Conservation (phyloP, 2,329 filamentous ascomycete genomes). For the Hypoxylon sp. region DNA sequence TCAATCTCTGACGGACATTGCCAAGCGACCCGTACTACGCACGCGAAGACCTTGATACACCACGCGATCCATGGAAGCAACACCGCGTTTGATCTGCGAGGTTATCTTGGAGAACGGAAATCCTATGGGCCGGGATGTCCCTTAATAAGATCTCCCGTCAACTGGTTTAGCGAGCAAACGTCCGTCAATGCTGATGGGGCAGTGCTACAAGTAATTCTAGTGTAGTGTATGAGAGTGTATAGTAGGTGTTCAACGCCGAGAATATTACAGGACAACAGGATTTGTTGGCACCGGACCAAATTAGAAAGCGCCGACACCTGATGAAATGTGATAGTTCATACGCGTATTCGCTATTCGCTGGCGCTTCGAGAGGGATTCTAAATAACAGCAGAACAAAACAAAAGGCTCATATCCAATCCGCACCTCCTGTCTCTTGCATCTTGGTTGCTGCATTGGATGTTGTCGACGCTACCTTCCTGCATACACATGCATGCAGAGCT, state of each 20-base stretch:
- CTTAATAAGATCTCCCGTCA: constrained; percentile 40
- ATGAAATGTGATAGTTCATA: constrained; percentile 2
- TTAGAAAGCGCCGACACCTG: constrained; percentile 9
- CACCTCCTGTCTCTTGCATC: constrained; percentile 38
- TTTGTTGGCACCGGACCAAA: no score
- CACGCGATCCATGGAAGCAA: constrained; percentile 24
- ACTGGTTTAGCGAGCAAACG: constrained; percentile 12
- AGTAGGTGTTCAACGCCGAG: background rate
- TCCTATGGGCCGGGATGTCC: constrained; percentile 37
- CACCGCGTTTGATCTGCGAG: constrained; percentile 41
- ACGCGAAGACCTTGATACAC: constrained; percentile 25
- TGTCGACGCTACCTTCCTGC: constrained; percentile 34
- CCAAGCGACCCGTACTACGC: constrained; percentile 31
- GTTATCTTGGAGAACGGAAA: constrained; percentile 40
- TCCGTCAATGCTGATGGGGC: constrained; percentile 17
- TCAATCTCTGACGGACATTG: constrained; percentile 27
- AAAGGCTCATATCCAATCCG: constrained; percentile 25
- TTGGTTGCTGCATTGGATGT: constrained; percentile 36
- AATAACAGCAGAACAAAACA: constrained; percentile 4
- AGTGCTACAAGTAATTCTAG: constrained; percentile 1
- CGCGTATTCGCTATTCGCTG: constrained; percentile 25
- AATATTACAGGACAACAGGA: no score
- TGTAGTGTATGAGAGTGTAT: background rate
- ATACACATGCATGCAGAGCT: constrained; percentile 24
- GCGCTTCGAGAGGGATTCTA: constrained; percentile 26